Evolutionary conservation across 2,329 filamentous ascomycete genomes (phyloP).

Genomic region (Nemania sp.): DNA sequence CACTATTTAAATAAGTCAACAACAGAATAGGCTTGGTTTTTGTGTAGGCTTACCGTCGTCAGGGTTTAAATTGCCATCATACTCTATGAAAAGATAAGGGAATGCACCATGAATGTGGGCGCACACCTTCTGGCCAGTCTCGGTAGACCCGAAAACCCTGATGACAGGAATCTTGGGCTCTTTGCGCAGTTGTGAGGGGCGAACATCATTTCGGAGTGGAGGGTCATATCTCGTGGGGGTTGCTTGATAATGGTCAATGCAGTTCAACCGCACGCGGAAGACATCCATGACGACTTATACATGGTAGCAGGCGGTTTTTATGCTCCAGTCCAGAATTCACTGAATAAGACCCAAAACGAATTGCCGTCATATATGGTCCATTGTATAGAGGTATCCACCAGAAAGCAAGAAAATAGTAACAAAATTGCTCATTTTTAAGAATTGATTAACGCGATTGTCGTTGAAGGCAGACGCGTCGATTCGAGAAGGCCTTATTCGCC

Average conservation of each 20-base stretch:
- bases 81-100: slow-evolving; percentile 94
- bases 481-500: background rate
- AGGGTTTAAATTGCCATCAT: slow-evolving; percentile 74
- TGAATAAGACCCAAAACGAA: background rate
- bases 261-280: slow-evolving; percentile 93
- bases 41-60: slow-evolving; percentile 70
- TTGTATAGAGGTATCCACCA: background rate
- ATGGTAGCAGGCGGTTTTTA: slow-evolving; percentile 22
- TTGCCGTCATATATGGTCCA: slow-evolving; percentile 8
- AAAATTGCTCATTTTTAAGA: background rate
- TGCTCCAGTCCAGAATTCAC: background rate
- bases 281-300: slow-evolving; percentile 64
- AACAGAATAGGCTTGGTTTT: slow-evolving; percentile 34
- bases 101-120: slow-evolving; percentile 96
- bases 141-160: slow-evolving; percentile 90
- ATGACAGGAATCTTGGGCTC: slow-evolving; percentile 85
- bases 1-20: slow-evolving; percentile 61
- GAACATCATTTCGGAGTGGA: slow-evolving; percentile 74
- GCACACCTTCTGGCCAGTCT: slow-evolving; percentile 95
- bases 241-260: slow-evolving; percentile 93
- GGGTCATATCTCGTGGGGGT: slow-evolving; percentile 84
- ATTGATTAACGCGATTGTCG: slow-evolving; percentile 14
- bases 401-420: background rate
- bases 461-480: slow-evolving; percentile 34
- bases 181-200: slow-evolving; percentile 68